phyloP scores from a whole-genome alignment of 768 basidiomycete species.

The Antrodiella citrinella region DNA sequence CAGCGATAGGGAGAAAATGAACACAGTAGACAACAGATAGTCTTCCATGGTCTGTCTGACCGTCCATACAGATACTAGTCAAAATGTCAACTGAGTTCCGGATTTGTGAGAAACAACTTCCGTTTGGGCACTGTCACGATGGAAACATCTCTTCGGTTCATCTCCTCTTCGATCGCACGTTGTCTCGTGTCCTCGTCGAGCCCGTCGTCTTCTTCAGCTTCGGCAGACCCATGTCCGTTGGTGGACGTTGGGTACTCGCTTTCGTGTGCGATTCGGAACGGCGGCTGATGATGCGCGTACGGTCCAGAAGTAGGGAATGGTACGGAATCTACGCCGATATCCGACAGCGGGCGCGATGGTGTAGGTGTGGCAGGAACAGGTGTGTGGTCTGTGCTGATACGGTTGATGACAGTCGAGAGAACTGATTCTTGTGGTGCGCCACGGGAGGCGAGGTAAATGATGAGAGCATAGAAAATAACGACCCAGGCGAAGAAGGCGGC shows the following conservation, averaged over 20 bases:
- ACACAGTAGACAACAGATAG: conserved; percentile 2
- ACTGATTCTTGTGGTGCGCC: conserved; percentile 51
- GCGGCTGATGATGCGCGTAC: conserved; percentile 63
- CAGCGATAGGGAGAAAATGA: conserved; percentile 18
- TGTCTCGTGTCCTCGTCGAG: conserved; percentile 70
- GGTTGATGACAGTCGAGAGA: conserved; percentile 39
- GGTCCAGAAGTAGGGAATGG: conserved; percentile 47
- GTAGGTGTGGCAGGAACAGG: conserved; percentile 23
- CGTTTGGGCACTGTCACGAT: conserved; percentile 71
- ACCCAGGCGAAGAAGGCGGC: conserved; percentile 59
- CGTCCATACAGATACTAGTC: background rate
- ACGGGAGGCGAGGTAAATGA: conserved; percentile 49
- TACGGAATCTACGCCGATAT: conserved; percentile 32
- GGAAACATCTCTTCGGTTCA: conserved; percentile 75
- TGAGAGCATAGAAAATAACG: conserved; percentile 43
- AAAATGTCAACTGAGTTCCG: conserved; percentile 20
- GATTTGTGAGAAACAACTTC: conserved; percentile 68
- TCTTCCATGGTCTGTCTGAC: background rate
- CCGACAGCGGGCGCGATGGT: conserved; percentile 33
- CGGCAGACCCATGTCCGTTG: conserved; percentile 39
- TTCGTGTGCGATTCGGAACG: conserved; percentile 43
- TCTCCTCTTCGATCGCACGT: conserved; percentile 72
- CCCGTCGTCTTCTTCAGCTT: conserved; percentile 57
- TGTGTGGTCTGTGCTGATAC: conserved; percentile 30
- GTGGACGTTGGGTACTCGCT: conserved; percentile 28